Evolutionary conservation across 2,329 filamentous ascomycete genomes (phyloP), one percentile per base, ranked within the genome.

Genomic region (Harringtonia lauricola): DNA sequence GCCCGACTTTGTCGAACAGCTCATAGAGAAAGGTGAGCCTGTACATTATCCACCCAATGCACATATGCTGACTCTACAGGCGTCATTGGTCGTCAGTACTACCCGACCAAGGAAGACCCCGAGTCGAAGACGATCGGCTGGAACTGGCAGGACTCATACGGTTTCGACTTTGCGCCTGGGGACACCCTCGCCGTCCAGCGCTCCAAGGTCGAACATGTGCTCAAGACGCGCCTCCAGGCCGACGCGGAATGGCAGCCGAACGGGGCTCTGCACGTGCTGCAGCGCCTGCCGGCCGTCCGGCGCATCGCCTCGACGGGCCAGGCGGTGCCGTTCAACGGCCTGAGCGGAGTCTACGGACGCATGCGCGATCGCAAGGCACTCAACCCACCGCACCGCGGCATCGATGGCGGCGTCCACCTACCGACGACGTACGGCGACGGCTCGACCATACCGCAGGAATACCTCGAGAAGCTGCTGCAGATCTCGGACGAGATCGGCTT

Each of bases 81-180:
- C n/a, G n/a, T 49, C 24, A 44, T 47, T 14, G 44, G 47, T 10
- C 36, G 47, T 4, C 47, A 49, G 21, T 49, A 49, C 37, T 49
- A 44, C 29, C 47, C 47, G 10, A 17, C 44, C 41, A 49, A 49
- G 24, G 44, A 47, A 9, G 47, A 49, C 24, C 44, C 44, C 10
- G 47, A 49, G 19, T 19, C 47, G 3, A 36, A 41, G 29, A 34
- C 36, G 15, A 49, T 49, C 21, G 47, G 47, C n/a, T 49, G 47
- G 47, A 49, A 49, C 47, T 47, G 47, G 47, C 39, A 42, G 38
- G 44, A 49, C 31, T 49, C 47, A 10, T 49, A 47, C 33, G 47
- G 47, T 34, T 49, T 49, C 17, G 44, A 42, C 18, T 47, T 49
- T n/a, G 4, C 26, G 5, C 29, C 35, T 1, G 42, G 36, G 19